These are phyloP conservation scores for Aspergillus saccharolyticus DNA, from an alignment of 495 filamentous ascomycete genomes.

Conservation along the genomic window DNA sequence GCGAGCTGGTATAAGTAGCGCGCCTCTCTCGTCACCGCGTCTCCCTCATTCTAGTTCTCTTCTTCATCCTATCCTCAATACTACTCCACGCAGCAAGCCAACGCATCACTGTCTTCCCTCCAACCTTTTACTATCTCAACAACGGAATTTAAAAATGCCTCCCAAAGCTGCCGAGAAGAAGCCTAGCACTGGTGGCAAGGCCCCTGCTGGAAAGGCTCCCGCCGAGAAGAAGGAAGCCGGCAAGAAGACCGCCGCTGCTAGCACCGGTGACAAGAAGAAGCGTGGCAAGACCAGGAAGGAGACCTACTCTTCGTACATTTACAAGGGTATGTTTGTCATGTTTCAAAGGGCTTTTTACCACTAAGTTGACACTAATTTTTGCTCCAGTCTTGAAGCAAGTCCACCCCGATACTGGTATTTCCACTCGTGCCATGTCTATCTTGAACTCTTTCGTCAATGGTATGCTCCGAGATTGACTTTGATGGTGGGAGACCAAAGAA, in stretches of 20 bases:
- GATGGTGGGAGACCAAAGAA: neutral
- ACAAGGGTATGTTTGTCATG: constrained; percentile 88
- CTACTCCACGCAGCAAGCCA: constrained; percentile 29
- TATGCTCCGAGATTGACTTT: constrained; percentile 41
- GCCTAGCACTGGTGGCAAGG: constrained; percentile 95
- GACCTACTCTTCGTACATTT: constrained; percentile 99
- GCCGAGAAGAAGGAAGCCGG: constrained; percentile 99
- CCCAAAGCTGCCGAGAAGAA: constrained; percentile 95
- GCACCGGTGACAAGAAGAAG: constrained; percentile 99
- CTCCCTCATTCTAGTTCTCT: constrained; percentile 30
- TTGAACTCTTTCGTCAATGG: constrained; percentile 99
- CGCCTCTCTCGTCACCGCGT: constrained; percentile 44
- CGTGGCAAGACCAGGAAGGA: constrained; percentile 99
- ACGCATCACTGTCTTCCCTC: constrained; percentile 29
- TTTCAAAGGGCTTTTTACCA: constrained; percentile 14
- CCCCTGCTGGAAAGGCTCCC: constrained; percentile 79
- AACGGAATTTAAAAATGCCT: constrained; percentile 65
- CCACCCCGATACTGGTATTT: constrained; percentile 99
- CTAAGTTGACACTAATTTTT: constrained; percentile 34
- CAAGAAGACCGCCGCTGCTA: constrained; percentile 89
- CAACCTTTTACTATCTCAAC: constrained; percentile 17
- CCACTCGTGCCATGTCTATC: constrained; percentile 99
- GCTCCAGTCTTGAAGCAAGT: constrained; percentile 95
- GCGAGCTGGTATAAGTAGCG: constrained; percentile 49
- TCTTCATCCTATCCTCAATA: constrained; percentile 34